phyloP scores from a whole-genome alignment of 768 basidiomycete genomes.

The Kwoniella botswanensis region DNA sequence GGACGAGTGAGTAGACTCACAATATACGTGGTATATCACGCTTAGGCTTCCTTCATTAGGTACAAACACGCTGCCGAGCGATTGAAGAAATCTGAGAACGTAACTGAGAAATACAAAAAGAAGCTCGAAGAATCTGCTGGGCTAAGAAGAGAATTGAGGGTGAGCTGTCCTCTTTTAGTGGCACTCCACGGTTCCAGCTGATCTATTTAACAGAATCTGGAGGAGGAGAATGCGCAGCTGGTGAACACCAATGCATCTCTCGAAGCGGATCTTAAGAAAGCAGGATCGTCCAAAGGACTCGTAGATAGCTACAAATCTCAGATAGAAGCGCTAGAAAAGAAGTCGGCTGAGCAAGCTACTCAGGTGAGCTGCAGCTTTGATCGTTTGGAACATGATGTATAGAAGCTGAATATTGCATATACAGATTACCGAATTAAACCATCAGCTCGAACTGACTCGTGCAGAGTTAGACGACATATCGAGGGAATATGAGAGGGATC shows the following conservation, averaged over 20 bases:
- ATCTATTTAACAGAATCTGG: slow-evolving; percentile 60
- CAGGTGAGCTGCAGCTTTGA: slow-evolving; percentile 21
- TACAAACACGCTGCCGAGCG: slow-evolving; percentile 91
- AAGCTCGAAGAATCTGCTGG: slow-evolving; percentile 95
- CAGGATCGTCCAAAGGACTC: slow-evolving; percentile 80
- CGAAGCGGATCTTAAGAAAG: slow-evolving; percentile 90
- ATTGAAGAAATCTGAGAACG: slow-evolving; percentile 91
- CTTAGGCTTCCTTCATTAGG: slow-evolving; percentile 59
- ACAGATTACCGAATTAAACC: slow-evolving; percentile 73
- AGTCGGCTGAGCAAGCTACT: slow-evolving; percentile 58
- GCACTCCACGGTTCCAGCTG: not conserved
- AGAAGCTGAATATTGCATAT: not conserved
- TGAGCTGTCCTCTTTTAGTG: slow-evolving; percentile 32
- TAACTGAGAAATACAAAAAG: slow-evolving; percentile 98
- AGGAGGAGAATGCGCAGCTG: slow-evolving; percentile 89
- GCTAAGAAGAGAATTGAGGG: slow-evolving; percentile 59
- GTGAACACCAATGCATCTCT: slow-evolving; percentile 87
- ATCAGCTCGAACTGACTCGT: slow-evolving; percentile 65
- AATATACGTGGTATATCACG: not conserved
- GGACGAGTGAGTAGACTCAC: slow-evolving; percentile 74
- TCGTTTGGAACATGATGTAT: no score
- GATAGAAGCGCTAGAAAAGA: slow-evolving; percentile 77
- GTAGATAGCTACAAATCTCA: slow-evolving; percentile 92
- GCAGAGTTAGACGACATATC: slow-evolving; percentile 26
- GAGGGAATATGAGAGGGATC: slow-evolving; percentile 74